These are phyloP conservation scores for Salicornia ramosissima DNA, from an alignment of 148 eudicot species.

Conservation along the genomic window DNA sequence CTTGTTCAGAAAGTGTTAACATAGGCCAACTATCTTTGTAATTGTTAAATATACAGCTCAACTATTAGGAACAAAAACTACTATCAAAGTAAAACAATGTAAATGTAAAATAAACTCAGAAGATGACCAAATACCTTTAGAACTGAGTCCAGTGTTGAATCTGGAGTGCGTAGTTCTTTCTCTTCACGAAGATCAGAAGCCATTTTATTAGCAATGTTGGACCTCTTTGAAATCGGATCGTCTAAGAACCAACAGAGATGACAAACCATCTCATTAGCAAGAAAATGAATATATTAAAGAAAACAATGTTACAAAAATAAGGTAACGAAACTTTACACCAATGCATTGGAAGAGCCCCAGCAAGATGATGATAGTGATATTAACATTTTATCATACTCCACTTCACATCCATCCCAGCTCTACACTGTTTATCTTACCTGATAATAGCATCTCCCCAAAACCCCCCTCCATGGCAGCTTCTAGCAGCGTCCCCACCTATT, in stretches of 20 bases:
- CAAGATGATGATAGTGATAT: no score
- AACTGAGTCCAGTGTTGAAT: slow-evolving; percentile 32
- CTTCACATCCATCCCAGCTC: no score
- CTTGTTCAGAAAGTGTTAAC: no score
- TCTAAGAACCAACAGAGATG: slow-evolving; percentile 33
- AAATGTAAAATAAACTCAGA: not conserved
- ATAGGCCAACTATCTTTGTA: no score
- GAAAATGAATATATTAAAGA: not conserved
- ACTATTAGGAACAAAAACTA: not conserved
- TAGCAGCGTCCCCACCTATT: no score
- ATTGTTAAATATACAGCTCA: not conserved
- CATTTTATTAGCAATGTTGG: no score
- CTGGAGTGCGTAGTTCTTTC: slow-evolving; percentile 33
- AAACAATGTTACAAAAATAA: not conserved
- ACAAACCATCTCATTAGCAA: slow-evolving; percentile 8
- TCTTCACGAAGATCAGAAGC: slow-evolving; percentile 38
- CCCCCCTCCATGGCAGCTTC: no score
- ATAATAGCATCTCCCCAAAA: no score
- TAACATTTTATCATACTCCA: no score
- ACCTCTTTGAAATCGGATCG: slow-evolving; percentile 69
- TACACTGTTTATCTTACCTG: no score
- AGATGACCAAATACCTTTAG: slow-evolving; percentile 35
- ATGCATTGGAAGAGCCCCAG: no score
- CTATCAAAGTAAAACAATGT: not conserved
- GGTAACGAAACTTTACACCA: not conserved